phyloP scores from a whole-genome alignment of 1,139 yeast species.

The Lodderomyces metapsilosis region DNA sequence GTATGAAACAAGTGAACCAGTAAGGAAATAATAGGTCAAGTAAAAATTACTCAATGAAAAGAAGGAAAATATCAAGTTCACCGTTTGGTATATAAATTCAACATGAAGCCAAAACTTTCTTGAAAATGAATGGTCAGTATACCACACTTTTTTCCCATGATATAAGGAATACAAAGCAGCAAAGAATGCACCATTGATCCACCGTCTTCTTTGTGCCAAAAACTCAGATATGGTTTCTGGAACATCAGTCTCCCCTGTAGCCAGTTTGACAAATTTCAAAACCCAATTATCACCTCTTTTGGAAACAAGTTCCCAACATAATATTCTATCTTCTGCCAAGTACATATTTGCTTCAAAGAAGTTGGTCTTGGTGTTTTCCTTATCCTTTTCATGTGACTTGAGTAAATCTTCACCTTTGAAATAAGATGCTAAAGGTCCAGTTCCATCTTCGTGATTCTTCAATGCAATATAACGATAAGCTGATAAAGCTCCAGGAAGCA shows the following conservation, averaged over 20 bases:
- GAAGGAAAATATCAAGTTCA: conserved; percentile 77
- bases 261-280: conserved; percentile 85
- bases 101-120: conserved; percentile 79
- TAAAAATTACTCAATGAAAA: conserved; percentile 89
- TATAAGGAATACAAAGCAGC: conserved; percentile 89
- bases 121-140: conserved; percentile 73
- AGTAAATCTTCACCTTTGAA: conserved; percentile 82
- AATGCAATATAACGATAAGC: conserved; percentile 92
- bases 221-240: conserved; percentile 91
- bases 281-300: conserved; percentile 88
- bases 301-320: conserved; percentile 96
- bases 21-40: conserved; percentile 86
- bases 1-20: conserved; percentile 69
- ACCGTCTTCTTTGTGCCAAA: conserved; percentile 91
- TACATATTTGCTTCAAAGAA: conserved; percentile 97
- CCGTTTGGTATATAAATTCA: conserved; percentile 80
- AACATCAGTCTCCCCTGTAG: conserved; percentile 96
- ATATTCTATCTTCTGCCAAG: conserved; percentile 92
- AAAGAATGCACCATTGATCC: conserved; percentile 97
- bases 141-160: conserved; percentile 79
- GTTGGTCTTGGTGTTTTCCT: conserved; percentile 49
- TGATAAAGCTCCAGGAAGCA: conserved; percentile 93
- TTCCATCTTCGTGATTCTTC: conserved; percentile 81
- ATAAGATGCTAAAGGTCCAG: conserved; percentile 86
- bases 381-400: conserved; percentile 26